Evolutionary conservation across 2,329 filamentous ascomycete genomes (phyloP), one percentile per base, ranked within the genome.

Genomic region (Fusarium cicatricum): DNA sequence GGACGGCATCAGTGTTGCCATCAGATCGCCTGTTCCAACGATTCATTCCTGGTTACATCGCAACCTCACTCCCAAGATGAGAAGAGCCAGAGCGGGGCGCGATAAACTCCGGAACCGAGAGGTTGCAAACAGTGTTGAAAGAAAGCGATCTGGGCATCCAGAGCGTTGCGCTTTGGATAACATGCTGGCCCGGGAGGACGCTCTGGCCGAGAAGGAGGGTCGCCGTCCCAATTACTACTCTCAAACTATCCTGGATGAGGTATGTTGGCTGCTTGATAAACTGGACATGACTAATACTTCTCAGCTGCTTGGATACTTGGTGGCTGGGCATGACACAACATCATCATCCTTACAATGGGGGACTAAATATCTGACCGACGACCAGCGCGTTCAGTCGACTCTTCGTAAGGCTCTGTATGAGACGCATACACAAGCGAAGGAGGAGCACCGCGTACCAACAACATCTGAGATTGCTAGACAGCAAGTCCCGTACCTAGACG

Each of bases 401-500:
- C 66, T 77, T 1, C 67, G 74, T 2, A 39, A 67, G 23, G 49
- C 55, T 2, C 48, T 70, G 1, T 52, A 45, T 0, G 46, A 54
- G 0, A 69, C 69, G 0, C 57, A 65, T 2, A 32, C 62, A 12
- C 32, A 55, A 0, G 72, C 72, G 0, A 17, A 29, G 0, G 17
- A 33, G 0, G 62, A 65, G 4, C 33, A 43, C 0, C 66, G 73
- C 2, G 16, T 53, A 4, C 74, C 72, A 2, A 66, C 63, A 0
- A 58, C 64, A 2, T 28, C 60, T 2, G 75, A 77, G 55, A 67
- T 77, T 2, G 52, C 52, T 1, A 46, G 45, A n/a, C 44, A 64
- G 3, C 55, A 65, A 0, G 57, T 74, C 2, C 70, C 71, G 0
- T 77, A 75, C 54, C 69, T 78, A 1, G 75, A 78, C 31, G 75